Evolutionary conservation across 768 basidiomycete genomes (phyloP).

Genomic region (Hypholoma sublateritium): DNA sequence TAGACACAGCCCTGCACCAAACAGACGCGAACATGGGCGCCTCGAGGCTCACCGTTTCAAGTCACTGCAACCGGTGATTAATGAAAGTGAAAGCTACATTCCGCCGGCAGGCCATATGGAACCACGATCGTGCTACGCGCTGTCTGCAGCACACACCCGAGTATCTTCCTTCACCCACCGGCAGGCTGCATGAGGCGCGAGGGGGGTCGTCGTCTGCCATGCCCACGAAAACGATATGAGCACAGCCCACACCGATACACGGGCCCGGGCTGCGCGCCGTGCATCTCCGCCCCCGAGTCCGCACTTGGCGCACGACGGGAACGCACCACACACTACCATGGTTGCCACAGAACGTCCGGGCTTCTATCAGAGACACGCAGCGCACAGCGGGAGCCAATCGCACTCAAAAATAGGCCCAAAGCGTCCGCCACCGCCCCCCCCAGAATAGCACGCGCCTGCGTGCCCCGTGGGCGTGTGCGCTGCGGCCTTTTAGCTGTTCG

Average conservation of each 20-base stretch:
- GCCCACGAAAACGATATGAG: neutral
- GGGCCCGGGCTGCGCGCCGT: neutral
- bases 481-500: conserved; percentile 1
- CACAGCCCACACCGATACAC: neutral
- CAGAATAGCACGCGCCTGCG: neutral
- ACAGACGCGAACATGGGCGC: neutral
- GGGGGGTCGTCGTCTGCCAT: too few species aligned
- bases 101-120: too few species aligned
- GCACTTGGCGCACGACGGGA: neutral
- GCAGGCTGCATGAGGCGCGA: too few species aligned
- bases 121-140: too few species aligned
- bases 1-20: neutral
- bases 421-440: neutral
- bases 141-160: too few species aligned
- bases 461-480: neutral
- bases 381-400: neutral
- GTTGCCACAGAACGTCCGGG: neutral
- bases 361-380: neutral
- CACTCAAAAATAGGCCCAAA: neutral
- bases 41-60: neutral
- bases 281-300: neutral
- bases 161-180: too few species aligned
- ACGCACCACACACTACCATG: neutral
- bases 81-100: too few species aligned
- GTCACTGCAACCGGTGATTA: too few species aligned